Base-by-base conservation (phyloP, 495 filamentous ascomycete species). In the Mycothermus thermophilus region DNA sequence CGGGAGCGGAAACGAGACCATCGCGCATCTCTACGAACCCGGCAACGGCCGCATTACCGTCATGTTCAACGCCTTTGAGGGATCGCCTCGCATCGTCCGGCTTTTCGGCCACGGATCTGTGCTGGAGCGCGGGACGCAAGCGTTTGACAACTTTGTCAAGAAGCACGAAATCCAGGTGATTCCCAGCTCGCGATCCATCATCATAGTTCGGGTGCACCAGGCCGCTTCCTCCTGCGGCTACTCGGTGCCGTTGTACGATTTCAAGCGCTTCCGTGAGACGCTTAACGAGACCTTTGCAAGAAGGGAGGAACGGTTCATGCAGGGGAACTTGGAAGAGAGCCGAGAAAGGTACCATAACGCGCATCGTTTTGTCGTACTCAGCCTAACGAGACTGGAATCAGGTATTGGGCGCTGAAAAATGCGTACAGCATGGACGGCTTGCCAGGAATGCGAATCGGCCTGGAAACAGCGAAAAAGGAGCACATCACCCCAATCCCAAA, bases 1-100 rank as follows among this genome's bases (percentile, higher is more conserved):
- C 0, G 81, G 81, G 5, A 77, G 71, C 17, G 80, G 81, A 3
- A 63, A 52, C 35, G 81, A 87, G 52, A 87, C 79, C 0, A 74
- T 87, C 29, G 57, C 65, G 3, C 81, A 85, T 44, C 47, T 83
- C 4, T 74, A 80, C 39, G 80, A 87, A 43, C 57, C 58, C 0
- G 51, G 45, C 11, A 85, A 85, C 48, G 78, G 76, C 13, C 65
- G 81, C 9, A 65, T 81, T 17, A 82, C 80, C 0, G 49, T 83
- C 38, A 69, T 80, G 60, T 82, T 83, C 57, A 78, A 70, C 43
- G 69, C 71, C 4, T 87, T 85, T 47, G 69, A 71, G 8, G 55
- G 58, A 0, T 51, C 61, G 1, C 80, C 80, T 3, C 64, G 71
- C 38, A 86, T 87, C 42, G 40, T 84, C 38, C 53, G 81, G 2